Evolutionary conservation across 164 flowering plant genomes (phyloP), one percentile per base, ranked within the genome.

Genomic region (Vitis rupestris): DNA sequence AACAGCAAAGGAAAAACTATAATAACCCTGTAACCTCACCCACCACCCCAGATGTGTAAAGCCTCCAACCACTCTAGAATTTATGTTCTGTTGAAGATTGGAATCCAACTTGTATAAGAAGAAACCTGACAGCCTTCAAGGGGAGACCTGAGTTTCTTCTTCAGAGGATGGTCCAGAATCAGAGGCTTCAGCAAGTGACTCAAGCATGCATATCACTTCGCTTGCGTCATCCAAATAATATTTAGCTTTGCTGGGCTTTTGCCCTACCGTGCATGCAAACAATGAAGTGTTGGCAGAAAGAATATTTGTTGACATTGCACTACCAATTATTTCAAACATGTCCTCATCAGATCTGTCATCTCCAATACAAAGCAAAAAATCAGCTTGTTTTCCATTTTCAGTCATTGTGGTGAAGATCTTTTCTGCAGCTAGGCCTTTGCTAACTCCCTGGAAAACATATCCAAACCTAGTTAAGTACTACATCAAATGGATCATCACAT

Each of bases 201-300:
- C 74, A 17, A 86, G 86, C 86, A 84, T 83, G 29, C 52, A 72
- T 51, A 73, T 70, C 15, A 86, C 87, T 65, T 86, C 87, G 49
- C 51, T 54, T 16, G 87, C 75, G 64, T 86, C 87, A 61, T 86
- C 89, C 71, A 86, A 64, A 66, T 83, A 86, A 61, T 82, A 86
- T 63, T 71, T 82, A 3, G 85, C 85, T 71, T 80, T 82, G 74
- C 85, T 80, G 7, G 83, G 85, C 64, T 86, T 86, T 73, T 86
- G 89, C 12, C 89, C 89, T n/a, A 86, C 87, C 15, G 89, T 86
- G 75, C 87, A 86, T 53, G 89, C 89, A 77, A 82, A 86, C 37
- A 83, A 77, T 9, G 81, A 72, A 14, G 82, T 59, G 47, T 66
- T 70, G 59, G 74, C 52, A 13, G 84, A 79, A 51, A 81, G 76